Base-by-base conservation (phyloP, 139 green algal species). In the Chlorella vulgaris region DNA sequence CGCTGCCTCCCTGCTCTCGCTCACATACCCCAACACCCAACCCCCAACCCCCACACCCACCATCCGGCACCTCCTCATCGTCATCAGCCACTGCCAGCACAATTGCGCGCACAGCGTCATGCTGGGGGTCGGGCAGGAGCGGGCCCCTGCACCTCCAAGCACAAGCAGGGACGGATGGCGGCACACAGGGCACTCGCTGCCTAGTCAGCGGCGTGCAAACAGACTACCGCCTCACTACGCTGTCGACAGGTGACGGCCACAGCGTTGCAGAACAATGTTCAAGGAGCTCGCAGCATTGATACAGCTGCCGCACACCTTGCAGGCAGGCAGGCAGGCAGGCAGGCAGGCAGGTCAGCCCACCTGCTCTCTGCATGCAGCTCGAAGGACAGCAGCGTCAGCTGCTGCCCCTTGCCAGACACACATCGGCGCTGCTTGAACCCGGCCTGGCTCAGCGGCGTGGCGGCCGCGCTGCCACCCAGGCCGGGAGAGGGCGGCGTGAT, bases 61-160 rank as follows among this genome's bases (percentile, higher is more conserved):
- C 83, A 61, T 86, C 74, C 2, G 68, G 43, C 21, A 88, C 81
- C 28, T 89, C 84, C 80, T 91, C 86, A 3, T 84, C 81, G 71
- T 94, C 90, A 50, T 91, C 83, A 15, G 75, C 82, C 13, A 90
- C 83, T 15, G 90, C 82, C 63, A 95, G 66, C 4, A 89, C 81
- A 8, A 96, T 73, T n/a, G 75, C 84, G 26, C 85, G 83, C 50
- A 97, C 84, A 5, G 90, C 81, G 78, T 98, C 94, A 61, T 96
- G 89, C 26, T 86, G 84, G 8, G 96, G 96, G 79, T 99, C 93
- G 0, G 96, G 92, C 81, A 96, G 83, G 77, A 98, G 82, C 3
- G 38, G 42, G 1, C 93, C 91, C 38, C 95, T 85, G 78, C 55
- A 74, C 15, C 7, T 2, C 18, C 40, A 39, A n/a, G 15, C 15